Base-by-base conservation (phyloP, 176 grass and related monocot species). In the Tillandsia fasciculata region DNA sequence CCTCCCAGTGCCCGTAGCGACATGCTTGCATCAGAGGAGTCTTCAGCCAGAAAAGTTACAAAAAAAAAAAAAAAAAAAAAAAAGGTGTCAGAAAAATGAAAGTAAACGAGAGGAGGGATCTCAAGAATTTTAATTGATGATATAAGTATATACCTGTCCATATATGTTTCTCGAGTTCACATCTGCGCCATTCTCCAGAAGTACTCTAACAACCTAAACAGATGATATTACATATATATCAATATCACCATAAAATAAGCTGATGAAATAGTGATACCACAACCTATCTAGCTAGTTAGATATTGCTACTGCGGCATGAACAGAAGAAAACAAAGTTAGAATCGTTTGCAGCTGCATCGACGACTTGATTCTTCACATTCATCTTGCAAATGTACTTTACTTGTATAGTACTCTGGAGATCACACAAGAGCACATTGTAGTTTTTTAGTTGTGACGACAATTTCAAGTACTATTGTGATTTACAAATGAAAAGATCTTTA, bases 21-120 rank as follows among this genome's bases (percentile, higher is more conserved):
- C 94, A 97, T n/a, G 89, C 86, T 27, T 93, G 89, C 89, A 92
- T 87, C 83, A 97, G 52, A 11, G 89, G 71, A 64, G 94, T 97
- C 94, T 97, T 28, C 10, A 10, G 63, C 56, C 8, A 18, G n/a
- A 8, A 26, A 29, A 67, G 22, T n/a, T 2, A 11, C 18, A 61
- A 11, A 56, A 22, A 2, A 71, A 17, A 1, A 12, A 48, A 20
- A 48, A 20, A 20, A 20, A 20, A 29, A 15, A 48, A 0, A 82
- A 67, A 72, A 24, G 24, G 42, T 26, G 2, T 49, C 7, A 64
- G 18, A 42, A 22, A 51, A 53, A n/a, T 0, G 33, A 22, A 20
- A 72, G 71, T 22, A 49, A 33, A 48, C 26, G 20, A 17, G 15
- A 65, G 26, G 26, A 24, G 42, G 65, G 65, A 12, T 27, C 17